Evolutionary conservation across 2,329 filamentous ascomycete genomes (phyloP).

Genomic region (Acrocalymma vagum): DNA sequence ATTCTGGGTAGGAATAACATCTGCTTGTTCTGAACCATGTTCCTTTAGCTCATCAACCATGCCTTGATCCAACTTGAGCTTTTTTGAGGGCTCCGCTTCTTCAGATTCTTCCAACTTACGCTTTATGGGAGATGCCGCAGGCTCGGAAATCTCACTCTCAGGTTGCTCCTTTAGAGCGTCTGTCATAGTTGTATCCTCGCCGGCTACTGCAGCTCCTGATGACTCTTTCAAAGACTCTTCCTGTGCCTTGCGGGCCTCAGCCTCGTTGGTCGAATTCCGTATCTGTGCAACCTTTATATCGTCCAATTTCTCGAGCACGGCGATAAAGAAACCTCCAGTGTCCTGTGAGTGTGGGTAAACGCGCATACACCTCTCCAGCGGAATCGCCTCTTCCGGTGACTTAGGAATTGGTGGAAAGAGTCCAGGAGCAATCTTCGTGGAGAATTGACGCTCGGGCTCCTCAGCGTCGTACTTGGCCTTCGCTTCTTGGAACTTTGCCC

Average conservation of each 20-base stretch:
- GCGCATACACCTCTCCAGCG: conserved; percentile 89
- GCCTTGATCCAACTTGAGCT: conserved; percentile 42
- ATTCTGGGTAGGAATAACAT: conserved; percentile 20
- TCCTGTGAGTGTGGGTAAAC: conserved; percentile 96
- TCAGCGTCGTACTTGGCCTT: conserved; percentile 65
- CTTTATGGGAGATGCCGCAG: conserved; percentile 40
- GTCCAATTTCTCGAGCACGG: conserved; percentile 88
- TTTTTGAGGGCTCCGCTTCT: conserved; percentile 36
- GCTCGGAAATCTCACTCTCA: conserved; percentile 17
- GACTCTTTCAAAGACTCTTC: conserved; percentile 7
- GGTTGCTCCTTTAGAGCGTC: conserved; percentile 27
- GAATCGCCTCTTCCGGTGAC: conserved; percentile 67
- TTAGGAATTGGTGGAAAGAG: conserved; percentile 79
- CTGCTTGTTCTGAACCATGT: conserved; percentile 21
- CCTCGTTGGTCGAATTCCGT: conserved; percentile 32
- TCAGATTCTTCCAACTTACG: conserved; percentile 50
- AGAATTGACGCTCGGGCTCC: conserved; percentile 66
- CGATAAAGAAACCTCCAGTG: conserved; percentile 97
- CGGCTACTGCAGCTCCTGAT: conserved; percentile 14
- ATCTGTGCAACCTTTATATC: conserved; percentile 60
- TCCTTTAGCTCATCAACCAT: conserved; percentile 20
- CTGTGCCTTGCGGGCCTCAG: conserved; percentile 30
- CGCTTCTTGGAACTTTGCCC: conserved; percentile 80
- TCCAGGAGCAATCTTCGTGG: conserved; percentile 68
- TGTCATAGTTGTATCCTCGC: conserved; percentile 24